Percentiles rank a stretch among this genome's conserved stretches.
These are phyloP conservation scores for Miamiensis avidus DNA, from an alignment of 169 alveolate genomes.

Conservation along the genomic window DNA sequence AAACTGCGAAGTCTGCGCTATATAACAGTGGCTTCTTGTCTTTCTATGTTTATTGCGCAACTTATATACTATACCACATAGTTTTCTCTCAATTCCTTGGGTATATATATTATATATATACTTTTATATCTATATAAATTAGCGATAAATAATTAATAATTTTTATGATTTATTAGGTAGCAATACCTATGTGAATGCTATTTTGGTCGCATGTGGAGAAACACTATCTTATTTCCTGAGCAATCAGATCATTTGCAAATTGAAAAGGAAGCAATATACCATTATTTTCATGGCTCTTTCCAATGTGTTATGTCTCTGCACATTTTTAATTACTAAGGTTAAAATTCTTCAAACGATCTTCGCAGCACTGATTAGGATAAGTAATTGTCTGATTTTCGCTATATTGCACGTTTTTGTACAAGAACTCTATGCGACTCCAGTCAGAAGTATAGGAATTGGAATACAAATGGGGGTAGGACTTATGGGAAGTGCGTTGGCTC, in stretches of 20 bases:
- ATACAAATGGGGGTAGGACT: conserved; percentile 11
- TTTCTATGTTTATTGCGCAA: background rate
- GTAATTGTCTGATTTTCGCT: conserved; percentile 9
- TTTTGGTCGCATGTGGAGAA: conserved; percentile 15
- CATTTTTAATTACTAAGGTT: background rate
- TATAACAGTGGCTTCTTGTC: background rate
- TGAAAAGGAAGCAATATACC: conserved; percentile 9
- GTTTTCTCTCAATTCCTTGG: background rate
- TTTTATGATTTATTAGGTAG: no score
- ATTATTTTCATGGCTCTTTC: background rate
- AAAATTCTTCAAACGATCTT: background rate
- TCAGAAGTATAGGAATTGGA: conserved; percentile 25
- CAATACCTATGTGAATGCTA: background rate
- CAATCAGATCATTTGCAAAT: background rate
- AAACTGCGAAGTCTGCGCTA: background rate
- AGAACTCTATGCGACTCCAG: conserved; percentile 22
- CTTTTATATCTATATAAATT: no score
- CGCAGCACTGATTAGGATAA: conserved; percentile 6
- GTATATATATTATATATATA: background rate
- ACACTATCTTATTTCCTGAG: conserved; percentile 2
- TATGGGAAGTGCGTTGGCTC: conserved; percentile 21
- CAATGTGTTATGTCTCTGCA: background rate
- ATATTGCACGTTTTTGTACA: conserved; percentile 8
- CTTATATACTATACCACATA: background rate
- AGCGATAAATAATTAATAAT: no score